Percentiles rank a stretch among this genome's conserved stretches.
phyloP scores from a whole-genome alignment of 2,329 filamentous ascomycete genomes.

The Coniochaeta sp. region DNA sequence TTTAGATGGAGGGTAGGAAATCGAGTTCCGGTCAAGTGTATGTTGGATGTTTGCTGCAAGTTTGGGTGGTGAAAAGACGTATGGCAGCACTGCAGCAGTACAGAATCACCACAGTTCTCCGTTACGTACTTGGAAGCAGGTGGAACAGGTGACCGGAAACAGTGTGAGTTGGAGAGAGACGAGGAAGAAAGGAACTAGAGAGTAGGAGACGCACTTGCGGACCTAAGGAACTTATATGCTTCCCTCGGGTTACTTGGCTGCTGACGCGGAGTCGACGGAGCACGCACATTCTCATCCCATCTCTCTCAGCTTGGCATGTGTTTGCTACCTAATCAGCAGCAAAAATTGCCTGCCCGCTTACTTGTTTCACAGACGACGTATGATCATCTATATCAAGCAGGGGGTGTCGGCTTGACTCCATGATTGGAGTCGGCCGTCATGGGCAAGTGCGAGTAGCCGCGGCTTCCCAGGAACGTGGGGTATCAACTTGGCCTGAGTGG shows the following conservation, averaged over 20 bases:
- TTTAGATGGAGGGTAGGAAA: background rate
- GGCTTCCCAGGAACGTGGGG: conserved; percentile 2
- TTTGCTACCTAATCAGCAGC: background rate
- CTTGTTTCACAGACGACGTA: background rate
- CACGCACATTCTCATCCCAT: background rate
- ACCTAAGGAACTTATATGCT: background rate
- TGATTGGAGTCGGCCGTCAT: background rate
- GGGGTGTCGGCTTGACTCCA: background rate
- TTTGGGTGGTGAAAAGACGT: background rate
- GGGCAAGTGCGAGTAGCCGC: background rate
- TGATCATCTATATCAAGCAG: background rate
- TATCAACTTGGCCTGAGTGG: background rate
- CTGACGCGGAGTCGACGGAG: background rate
- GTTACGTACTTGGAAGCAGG: background rate
- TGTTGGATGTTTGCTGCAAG: background rate
- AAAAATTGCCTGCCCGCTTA: background rate
- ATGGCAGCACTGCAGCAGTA: background rate
- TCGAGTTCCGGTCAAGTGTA: background rate
- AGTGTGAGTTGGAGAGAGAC: background rate
- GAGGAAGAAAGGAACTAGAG: background rate
- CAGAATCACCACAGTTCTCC: background rate
- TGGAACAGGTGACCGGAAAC: background rate
- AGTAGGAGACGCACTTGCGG: background rate
- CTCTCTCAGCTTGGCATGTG: background rate
- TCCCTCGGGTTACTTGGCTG: background rate